A percentile compares a stretch with the other conserved stretches of the same genome.
Conservation (phyloP, 2,329 filamentous ascomycete genomes). For the Colletotrichum trifolii region DNA sequence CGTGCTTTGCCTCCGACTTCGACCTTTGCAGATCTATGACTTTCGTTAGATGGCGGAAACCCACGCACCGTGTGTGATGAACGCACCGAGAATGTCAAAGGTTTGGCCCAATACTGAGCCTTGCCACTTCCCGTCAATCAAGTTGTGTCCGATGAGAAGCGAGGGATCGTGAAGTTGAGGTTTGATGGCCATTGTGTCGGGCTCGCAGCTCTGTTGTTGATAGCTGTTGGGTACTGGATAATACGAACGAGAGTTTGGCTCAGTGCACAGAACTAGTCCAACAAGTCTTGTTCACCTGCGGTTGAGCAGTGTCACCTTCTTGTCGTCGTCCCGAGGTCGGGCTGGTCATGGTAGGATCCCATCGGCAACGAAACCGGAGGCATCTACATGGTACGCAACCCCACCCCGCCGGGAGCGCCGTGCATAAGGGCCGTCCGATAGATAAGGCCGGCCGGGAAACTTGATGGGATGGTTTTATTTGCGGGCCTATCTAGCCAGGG, state of each 20-base stretch:
- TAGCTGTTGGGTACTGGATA: neutral
- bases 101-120: conserved; percentile 75
- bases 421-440: conserved; percentile 7
- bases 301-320: too few species aligned
- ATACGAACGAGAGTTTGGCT: neutral
- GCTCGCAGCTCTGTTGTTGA: too few species aligned
- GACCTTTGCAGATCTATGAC: conserved; percentile 74
- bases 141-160: conserved; percentile 70
- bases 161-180: conserved; percentile 64
- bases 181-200: neutral
- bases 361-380: neutral
- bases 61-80: neutral
- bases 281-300: too few species aligned
- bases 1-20: conserved; percentile 70
- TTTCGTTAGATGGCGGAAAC: conserved; percentile 54
- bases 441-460: neutral
- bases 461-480: neutral
- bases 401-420: conserved; percentile 18
- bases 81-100: conserved; percentile 67
- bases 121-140: conserved; percentile 80
- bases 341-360: neutral
- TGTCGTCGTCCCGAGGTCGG: neutral
- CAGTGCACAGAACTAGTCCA: neutral
- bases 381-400: neutral
- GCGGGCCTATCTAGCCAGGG: too few species aligned